Conservation (phyloP, 805 yeast genomes). For the Wickerhamiella sorbophila region DNA sequence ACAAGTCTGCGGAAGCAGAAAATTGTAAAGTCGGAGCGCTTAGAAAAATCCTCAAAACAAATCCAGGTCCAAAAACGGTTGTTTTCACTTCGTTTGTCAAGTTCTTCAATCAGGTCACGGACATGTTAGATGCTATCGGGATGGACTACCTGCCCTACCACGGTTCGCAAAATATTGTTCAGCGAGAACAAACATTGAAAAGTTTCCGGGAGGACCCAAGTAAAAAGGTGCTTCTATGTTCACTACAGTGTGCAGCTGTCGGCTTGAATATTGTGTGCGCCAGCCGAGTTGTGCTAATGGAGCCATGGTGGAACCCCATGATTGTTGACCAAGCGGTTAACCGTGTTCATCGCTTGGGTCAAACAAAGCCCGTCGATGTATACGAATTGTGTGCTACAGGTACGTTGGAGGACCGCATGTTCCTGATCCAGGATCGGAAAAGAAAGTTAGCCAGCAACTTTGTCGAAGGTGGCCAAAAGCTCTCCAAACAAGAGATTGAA, state of each 20-base stretch:
- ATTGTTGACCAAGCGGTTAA: constrained; percentile 39
- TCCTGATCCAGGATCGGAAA: constrained; percentile 26
- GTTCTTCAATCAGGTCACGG: constrained; percentile 24
- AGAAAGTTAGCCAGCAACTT: constrained; percentile 25
- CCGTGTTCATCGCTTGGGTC: constrained; percentile 38
- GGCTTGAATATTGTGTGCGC: constrained; percentile 34
- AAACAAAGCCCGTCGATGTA: constrained; percentile 31
- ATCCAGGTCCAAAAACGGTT: constrained; percentile 30
- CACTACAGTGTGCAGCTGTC: constrained; percentile 32
- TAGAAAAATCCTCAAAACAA: constrained; percentile 24
- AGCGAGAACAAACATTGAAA: constrained; percentile 24
- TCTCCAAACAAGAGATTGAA: constrained; percentile 19
- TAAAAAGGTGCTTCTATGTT: constrained; percentile 27
- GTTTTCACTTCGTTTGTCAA: constrained; percentile 33
- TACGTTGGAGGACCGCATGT: constrained; percentile 31
- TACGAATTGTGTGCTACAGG: constrained; percentile 28
- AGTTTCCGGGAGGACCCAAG: constrained; percentile 21
- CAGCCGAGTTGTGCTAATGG: constrained; percentile 29
- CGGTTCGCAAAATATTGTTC: constrained; percentile 24
- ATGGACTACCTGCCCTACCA: constrained; percentile 25
- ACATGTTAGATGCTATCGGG: constrained; percentile 22
- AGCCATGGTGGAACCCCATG: constrained; percentile 42
- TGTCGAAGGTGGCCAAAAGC: constrained; percentile 19
- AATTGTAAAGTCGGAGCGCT: constrained; percentile 25
- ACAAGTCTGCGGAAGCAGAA: constrained; percentile 4